A percentile compares a stretch with the other conserved stretches of the same genome.
These are phyloP conservation scores for Cryptococcus neoformans DNA, from an alignment of 1,284 basidiomycete genomes.

Conservation along the genomic window DNA sequence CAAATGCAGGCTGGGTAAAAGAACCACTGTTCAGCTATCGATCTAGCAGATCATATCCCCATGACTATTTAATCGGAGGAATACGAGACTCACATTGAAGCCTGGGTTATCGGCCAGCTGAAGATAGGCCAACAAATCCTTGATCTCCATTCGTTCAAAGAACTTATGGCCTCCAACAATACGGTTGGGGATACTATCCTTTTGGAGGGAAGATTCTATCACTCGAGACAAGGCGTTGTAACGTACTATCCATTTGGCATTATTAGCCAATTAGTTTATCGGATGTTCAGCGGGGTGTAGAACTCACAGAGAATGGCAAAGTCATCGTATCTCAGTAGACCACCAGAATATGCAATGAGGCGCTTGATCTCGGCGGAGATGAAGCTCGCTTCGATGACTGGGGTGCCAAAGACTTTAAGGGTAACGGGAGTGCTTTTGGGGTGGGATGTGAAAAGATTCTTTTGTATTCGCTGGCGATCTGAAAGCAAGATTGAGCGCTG, in stretches of 20 bases:
- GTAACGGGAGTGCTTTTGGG: conserved; percentile 60
- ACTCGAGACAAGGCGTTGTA: conserved; percentile 77
- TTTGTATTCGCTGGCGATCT: conserved; percentile 61
- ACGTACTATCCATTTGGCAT: conserved; percentile 56
- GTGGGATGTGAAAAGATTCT: conserved; percentile 72
- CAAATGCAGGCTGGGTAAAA: conserved; percentile 60
- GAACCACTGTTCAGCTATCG: neutral
- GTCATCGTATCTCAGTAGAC: conserved; percentile 68
- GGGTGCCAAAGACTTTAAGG: conserved; percentile 39
- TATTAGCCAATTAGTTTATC: neutral
- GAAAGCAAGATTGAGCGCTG: neutral
- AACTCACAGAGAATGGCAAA: conserved; percentile 72
- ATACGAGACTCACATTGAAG: conserved; percentile 52
- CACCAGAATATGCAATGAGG: conserved; percentile 68
- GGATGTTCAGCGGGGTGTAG: neutral
- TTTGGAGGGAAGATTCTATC: conserved; percentile 74
- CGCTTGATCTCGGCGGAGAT: conserved; percentile 80
- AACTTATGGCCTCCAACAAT: conserved; percentile 81
- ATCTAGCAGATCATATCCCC: neutral
- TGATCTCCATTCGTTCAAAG: conserved; percentile 82
- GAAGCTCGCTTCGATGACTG: conserved; percentile 60
- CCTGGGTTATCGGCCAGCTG: conserved; percentile 79
- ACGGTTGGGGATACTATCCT: conserved; percentile 69
- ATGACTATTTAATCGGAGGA: neutral
- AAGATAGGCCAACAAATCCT: conserved; percentile 82